A percentile compares a stretch with the other conserved stretches of the same genome.
These are phyloP conservation scores for Lachnellula suecica DNA, from an alignment of 2,329 filamentous ascomycete genomes.

Conservation along the genomic window DNA sequence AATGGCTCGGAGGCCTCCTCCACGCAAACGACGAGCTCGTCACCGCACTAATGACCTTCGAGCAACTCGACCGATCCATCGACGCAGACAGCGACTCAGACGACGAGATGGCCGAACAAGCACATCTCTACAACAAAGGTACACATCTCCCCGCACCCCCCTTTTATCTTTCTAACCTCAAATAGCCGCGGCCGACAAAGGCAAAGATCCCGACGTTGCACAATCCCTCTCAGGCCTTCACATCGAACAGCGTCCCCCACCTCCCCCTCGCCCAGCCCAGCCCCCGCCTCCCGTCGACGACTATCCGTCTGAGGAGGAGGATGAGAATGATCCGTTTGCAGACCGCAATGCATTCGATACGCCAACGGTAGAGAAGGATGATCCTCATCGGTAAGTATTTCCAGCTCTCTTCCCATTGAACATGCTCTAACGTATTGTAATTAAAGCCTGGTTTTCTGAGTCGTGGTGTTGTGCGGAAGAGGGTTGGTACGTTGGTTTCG, in stretches of 20 bases:
- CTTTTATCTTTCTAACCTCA: slow-evolving; percentile 9
- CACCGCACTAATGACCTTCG: slow-evolving; percentile 87
- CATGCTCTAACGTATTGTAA: no score
- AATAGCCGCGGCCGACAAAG: slow-evolving; percentile 24
- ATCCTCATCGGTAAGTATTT: slow-evolving; percentile 26
- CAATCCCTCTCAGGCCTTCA: slow-evolving; percentile 24
- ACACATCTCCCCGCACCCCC: slow-evolving; percentile 11
- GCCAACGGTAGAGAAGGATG: slow-evolving; percentile 22
- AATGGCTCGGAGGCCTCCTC: slow-evolving; percentile 87
- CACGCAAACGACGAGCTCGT: slow-evolving; percentile 97
- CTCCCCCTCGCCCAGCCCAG: slow-evolving; percentile 28
- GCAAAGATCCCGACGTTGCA: slow-evolving; percentile 24
- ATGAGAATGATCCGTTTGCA: slow-evolving; percentile 37
- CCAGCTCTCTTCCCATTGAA: no score
- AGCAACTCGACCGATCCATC: slow-evolving; percentile 86
- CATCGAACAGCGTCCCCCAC: slow-evolving; percentile 21
- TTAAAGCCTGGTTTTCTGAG: no score
- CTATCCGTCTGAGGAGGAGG: slow-evolving; percentile 32
- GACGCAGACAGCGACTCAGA: slow-evolving; percentile 73
- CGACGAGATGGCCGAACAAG: slow-evolving; percentile 66
- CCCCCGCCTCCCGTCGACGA: slow-evolving; percentile 32
- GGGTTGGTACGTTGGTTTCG: no score
- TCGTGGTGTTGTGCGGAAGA: no score
- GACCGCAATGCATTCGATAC: slow-evolving; percentile 34
- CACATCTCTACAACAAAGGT: slow-evolving; percentile 61